These are phyloP conservation scores for Erigeron philadelphicus DNA, from an alignment of 140 eudicot species.

Conservation along the genomic window DNA sequence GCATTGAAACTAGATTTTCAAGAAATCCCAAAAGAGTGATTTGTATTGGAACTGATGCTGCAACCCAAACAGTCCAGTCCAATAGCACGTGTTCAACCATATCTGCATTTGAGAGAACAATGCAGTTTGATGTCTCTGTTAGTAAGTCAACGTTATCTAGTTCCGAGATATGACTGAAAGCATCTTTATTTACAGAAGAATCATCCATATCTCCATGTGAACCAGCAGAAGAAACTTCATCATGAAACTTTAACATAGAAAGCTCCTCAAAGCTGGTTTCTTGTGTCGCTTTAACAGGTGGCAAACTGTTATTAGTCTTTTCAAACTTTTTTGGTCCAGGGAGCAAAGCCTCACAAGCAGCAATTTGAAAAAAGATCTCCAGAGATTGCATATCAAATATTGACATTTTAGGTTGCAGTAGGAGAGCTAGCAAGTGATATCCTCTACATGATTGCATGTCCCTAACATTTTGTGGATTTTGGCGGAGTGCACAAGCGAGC, in stretches of 20 bases:
- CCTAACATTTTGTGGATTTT: constrained; percentile 78
- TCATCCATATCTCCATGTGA: constrained; percentile 89
- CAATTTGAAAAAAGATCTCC: constrained; percentile 88
- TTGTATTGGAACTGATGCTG: constrained; percentile 77
- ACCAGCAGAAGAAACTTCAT: constrained; percentile 67
- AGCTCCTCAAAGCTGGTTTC: constrained; percentile 67
- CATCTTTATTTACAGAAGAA: constrained; percentile 68
- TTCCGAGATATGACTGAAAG: constrained; percentile 78
- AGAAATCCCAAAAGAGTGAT: constrained; percentile 82
- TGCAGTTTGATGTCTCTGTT: constrained; percentile 82
- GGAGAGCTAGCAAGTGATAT: constrained; percentile 78
- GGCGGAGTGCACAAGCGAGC: constrained; percentile 82
- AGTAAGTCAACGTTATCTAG: constrained; percentile 60
- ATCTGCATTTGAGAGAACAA: constrained; percentile 89
- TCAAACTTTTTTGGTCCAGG: constrained; percentile 71
- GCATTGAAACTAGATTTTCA: constrained; percentile 85
- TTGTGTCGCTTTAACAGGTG: constrained; percentile 39
- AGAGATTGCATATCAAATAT: constrained; percentile 87
- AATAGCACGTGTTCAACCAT: constrained; percentile 93
- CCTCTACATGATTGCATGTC: constrained; percentile 88
- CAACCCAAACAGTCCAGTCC: constrained; percentile 99
- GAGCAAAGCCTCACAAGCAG: constrained; percentile 98
- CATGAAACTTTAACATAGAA: constrained; percentile 60
- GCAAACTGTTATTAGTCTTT: constrained; percentile 24
- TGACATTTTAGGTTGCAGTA: constrained; percentile 81